Conservation (phyloP, 2,329 filamentous ascomycete genomes). For the Hypocrella siamensis region DNA sequence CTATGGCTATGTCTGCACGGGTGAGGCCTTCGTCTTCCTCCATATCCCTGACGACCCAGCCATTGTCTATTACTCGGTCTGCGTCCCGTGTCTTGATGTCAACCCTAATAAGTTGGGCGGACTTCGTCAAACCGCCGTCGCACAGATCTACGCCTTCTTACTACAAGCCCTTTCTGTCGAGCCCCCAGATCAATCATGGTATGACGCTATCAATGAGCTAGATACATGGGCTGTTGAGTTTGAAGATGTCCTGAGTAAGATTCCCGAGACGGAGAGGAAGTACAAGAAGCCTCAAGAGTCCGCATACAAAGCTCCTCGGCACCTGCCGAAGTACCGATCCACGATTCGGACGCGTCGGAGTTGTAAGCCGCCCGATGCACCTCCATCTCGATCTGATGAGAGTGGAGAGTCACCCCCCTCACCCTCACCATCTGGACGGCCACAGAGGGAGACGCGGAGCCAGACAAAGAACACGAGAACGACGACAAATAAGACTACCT, state of each 20-base stretch:
- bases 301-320: constrained; percentile 12
- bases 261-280: constrained; percentile 10
- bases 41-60: constrained; percentile 16
- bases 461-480: not conserved
- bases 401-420: not conserved
- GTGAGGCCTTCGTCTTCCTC: constrained; percentile 18
- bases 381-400: not conserved
- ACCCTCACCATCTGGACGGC: not conserved
- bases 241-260: constrained; percentile 12
- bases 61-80: constrained; percentile 16
- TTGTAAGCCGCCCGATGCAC: not conserved
- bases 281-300: constrained; percentile 5
- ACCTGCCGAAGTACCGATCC: constrained; percentile 14
- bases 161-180: constrained; percentile 14
- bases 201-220: constrained; percentile 13
- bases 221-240: constrained; percentile 18
- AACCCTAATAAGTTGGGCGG: constrained; percentile 14
- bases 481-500: not conserved
- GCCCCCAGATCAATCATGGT: constrained; percentile 15
- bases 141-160: constrained; percentile 22
- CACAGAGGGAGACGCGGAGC: not conserved
- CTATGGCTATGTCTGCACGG: constrained; percentile 19
- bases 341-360: not conserved
- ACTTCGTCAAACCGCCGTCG: constrained; percentile 20
- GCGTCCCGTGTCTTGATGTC: constrained; percentile 18